Base-by-base conservation (phyloP, 2,329 filamentous ascomycete genomes). In the Pseudogymnoascus sp. region DNA sequence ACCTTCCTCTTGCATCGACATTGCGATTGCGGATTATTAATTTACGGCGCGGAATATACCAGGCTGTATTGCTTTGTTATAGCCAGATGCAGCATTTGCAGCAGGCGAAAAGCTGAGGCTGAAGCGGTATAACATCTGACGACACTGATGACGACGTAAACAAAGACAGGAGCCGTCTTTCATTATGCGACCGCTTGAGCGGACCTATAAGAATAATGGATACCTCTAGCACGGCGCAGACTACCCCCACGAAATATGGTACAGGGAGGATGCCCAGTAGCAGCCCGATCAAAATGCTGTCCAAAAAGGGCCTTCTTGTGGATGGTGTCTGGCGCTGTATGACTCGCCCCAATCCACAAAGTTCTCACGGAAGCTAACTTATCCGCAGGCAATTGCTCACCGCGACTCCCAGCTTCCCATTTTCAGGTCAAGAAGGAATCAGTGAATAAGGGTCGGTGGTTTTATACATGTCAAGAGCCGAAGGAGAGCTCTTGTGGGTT, bases 381-480 rank as follows among this genome's bases (percentile, higher is more conserved):
- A 28, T 32, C 3, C 18, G 30, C 57, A 79, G 77, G 79, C 68
- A 77, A 84, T 61, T 84, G 82, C 65, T 72, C 69, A 30, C 79
- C 80, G 18, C 75, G 77, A 54, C 72, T 78, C 3, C 77, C 78
- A 3, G 80, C 81, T 2, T 70, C 76, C 3, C 76, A 77, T 39
- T 78, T 79, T 64, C 73, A 76, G 57, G 77, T 79, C 3, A 80
- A 76, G 64, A 82, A 79, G 65, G 74, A 78, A 43, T 74, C 75
- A 3, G 67, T 69, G 30, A 84, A 84, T 64, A 73, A 79, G 57
- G 80, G 80, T n/a, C 72, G 73, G 62, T 75, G 74, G 70, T 81
- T 84, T 70, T 82, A 81, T 62, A 77, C 74, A 2, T 85, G 82
- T 64, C 79, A 80, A 66, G 74, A 75, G 60, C 66, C 73, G n/a